Evolutionary conservation across 139 green algal genomes (phyloP), one percentile per base, ranked within the genome.

Genomic region (Chlamydomonas applanata): DNA sequence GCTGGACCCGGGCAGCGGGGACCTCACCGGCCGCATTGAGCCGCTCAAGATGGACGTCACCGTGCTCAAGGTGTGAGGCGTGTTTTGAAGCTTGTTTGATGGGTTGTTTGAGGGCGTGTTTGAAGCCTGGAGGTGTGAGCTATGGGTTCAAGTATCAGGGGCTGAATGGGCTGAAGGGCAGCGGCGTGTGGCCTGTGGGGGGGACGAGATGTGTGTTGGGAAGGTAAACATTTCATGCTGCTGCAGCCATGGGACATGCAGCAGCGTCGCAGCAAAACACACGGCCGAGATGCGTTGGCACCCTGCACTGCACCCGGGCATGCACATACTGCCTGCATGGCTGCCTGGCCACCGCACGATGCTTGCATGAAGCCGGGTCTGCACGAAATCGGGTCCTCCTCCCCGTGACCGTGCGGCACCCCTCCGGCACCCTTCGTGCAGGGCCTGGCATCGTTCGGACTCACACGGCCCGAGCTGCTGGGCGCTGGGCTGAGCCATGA

Each of bases 401-500:
- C n/a, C n/a, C n/a, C n/a, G n/a, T n/a, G n/a, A n/a, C n/a, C n/a
- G n/a, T n/a, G n/a, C n/a, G n/a, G n/a, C n/a, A n/a, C n/a, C n/a
- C n/a, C n/a, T n/a, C n/a, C n/a, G n/a, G 11, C 40, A 49, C 40
- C 11, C 7, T 49, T 7, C 7, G 16, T 69, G 40, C 35, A 72
- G 59, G 80, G 80, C 59, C 53, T 85, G 19, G 71, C 66, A 9
- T 52, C 44, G 11, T 82, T 79, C 54, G 80, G 78, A 2, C 70
- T 86, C 4, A 75, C 83, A n/a, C 62, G 83, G 13, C 17, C 69
- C 27, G 77, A 86, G 75, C 80, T 86, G 27, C 36, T 68, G 17
- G 80, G 77, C 25, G 79, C 85, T 22, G 85, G 85, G 0, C 75
- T 90, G 27, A 71, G 59, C n/a, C 40, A 80, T 35, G 82, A 74